A percentile compares a stretch with the other conserved stretches of the same genome.
Conservation (phyloP, 2,329 filamentous ascomycete genomes). For the Diplodia seriata region DNA sequence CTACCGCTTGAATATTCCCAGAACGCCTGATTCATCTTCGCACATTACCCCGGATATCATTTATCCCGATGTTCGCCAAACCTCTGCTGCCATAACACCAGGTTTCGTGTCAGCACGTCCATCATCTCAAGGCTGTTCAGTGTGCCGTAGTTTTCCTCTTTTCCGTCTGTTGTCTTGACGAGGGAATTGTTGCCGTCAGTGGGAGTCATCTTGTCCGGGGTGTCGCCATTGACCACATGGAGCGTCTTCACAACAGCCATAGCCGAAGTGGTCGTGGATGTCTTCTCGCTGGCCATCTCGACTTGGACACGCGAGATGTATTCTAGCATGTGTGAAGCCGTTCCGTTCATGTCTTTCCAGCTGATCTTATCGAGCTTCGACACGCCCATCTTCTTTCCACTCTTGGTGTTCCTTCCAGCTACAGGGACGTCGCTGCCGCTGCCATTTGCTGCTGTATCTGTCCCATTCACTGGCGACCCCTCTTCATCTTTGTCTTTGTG, state of each 20-base stretch:
- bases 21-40: conserved; percentile 1
- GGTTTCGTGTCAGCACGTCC: conserved; percentile 79
- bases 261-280: conserved; percentile 32
- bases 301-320: conserved; percentile 90
- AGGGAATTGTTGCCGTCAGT: conserved; percentile 33
- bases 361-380: conserved; percentile 68
- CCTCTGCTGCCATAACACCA: conserved; percentile 81
- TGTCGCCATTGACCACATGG: conserved; percentile 36
- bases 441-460: conserved; percentile 33
- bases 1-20: background rate
- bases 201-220: conserved; percentile 1
- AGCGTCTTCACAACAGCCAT: conserved; percentile 41
- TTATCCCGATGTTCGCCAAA: conserved; percentile 32
- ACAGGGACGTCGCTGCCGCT: conserved; percentile 52
- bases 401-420: conserved; percentile 46
- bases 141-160: conserved; percentile 68
- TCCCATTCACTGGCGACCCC: conserved; percentile 39
- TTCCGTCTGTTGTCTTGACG: conserved; percentile 34
- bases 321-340: conserved; percentile 82
- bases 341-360: conserved; percentile 86
- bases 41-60: conserved; percentile 6
- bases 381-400: conserved; percentile 37
- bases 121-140: conserved; percentile 88
- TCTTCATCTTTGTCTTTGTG: conserved; percentile 28
- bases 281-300: conserved; percentile 72